Evolutionary conservation across 352 stramenopile genomes (phyloP), one percentile per base, ranked within the genome.

Genomic region (Phytopythium mirpurense): DNA sequence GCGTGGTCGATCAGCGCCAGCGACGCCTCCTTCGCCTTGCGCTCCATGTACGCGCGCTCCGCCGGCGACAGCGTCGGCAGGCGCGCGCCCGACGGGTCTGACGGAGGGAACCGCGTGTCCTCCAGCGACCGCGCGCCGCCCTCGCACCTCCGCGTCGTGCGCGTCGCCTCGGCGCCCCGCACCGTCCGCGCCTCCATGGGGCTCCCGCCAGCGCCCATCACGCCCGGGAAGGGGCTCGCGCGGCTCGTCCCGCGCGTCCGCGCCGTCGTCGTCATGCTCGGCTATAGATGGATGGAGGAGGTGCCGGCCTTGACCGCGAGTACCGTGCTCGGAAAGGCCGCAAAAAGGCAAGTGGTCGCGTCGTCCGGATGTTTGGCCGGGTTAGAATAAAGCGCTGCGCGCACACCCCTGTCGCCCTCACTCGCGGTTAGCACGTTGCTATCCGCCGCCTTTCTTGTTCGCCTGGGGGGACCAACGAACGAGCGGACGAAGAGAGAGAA

Each of bases 1-100:
- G 77, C 79, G 48, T 88, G 75, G 50, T 88, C 75, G 10, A 90
- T 75, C 4, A 90, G 62, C 44, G 77, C 72, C 36, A 80, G 63
- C 21, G 74, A 80, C 60, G 79, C 83, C 57, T 88, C 79, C 56
- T 84, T 81, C 31, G 79, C 79, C 49, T 79, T 79, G 48, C 74
- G 68, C 40, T 81, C 77, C 61, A 90, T 75, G 52, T 87, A 90
- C 15, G 74, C 68, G 31, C 63, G 57, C 50, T 86, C 74, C 35
- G 56, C 67, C 21, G 55, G 43, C 15, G 70, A 69, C 26, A 86
- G 66, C 35, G 60, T 58, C 51, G 70, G 65, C 44, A 54, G 21
- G 23, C 5, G 2, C 11, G 23, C 5, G 32, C 48, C 48, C 1
- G 19, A 11, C 35, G 48, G 23, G 48, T 54, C 48, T 7, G 23